These are phyloP conservation scores for Russula emetica DNA, from an alignment of 768 basidiomycete species.

Conservation along the genomic window DNA sequence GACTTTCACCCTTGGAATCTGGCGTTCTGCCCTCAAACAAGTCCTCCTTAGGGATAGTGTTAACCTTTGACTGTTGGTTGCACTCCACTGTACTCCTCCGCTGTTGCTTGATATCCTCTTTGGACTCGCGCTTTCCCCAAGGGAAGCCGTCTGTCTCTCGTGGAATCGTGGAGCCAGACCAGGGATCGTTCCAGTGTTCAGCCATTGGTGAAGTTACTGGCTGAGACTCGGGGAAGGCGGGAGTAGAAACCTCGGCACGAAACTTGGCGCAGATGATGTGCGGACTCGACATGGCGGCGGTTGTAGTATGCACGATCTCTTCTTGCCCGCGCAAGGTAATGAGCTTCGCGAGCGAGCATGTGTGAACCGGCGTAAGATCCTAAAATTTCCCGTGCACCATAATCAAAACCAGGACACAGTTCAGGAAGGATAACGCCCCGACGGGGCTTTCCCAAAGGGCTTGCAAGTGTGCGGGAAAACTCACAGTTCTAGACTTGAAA, in stretches of 20 bases:
- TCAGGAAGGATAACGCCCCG: not conserved
- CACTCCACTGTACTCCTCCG: slow-evolving; percentile 7
- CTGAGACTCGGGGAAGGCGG: not conserved
- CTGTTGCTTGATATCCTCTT: slow-evolving; percentile 20
- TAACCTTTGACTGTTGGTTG: not conserved
- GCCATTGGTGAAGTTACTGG: not conserved
- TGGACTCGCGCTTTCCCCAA: slow-evolving; percentile 24
- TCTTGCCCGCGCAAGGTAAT: slow-evolving; percentile 24
- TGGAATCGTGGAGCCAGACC: slow-evolving; percentile 23
- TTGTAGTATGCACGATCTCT: slow-evolving; percentile 12
- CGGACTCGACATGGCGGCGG: slow-evolving; percentile 13
- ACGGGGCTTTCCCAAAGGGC: slow-evolving; percentile 26
- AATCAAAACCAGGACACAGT: not conserved
- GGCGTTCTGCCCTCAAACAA: slow-evolving; percentile 7
- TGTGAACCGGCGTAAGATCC: slow-evolving; percentile 26
- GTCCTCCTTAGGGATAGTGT: slow-evolving; percentile 14
- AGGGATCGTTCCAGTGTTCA: slow-evolving; percentile 25
- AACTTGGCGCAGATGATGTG: slow-evolving; percentile 28
- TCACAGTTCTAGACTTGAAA: slow-evolving; percentile 50
- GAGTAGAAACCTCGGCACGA: not conserved
- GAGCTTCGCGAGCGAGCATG: slow-evolving; percentile 23
- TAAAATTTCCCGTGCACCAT: not conserved
- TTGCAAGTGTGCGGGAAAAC: slow-evolving; percentile 25
- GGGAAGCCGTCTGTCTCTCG: slow-evolving; percentile 13
- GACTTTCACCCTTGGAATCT: slow-evolving; percentile 4